phyloP scores from a whole-genome alignment of 2,329 filamentous ascomycete species.

The Aspergillus sp. region DNA sequence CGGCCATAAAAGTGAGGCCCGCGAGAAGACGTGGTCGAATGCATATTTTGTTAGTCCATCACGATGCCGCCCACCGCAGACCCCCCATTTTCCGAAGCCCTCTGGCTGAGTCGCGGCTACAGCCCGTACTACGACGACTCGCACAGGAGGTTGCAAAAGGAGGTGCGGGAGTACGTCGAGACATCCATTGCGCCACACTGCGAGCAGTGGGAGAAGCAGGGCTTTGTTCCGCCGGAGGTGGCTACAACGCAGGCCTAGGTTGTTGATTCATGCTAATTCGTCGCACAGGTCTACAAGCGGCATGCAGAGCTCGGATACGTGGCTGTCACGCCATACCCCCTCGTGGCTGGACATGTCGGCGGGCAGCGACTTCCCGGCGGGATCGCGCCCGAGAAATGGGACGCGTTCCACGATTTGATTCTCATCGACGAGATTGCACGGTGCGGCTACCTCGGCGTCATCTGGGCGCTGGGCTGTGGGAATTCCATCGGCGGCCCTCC shows the following conservation, averaged over 20 bases:
- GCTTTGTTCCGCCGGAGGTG: constrained; percentile 32
- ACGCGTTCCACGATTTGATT: constrained; percentile 45
- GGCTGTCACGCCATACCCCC: constrained; percentile 25
- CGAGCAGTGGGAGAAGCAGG: constrained; percentile 33
- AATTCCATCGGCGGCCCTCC: constrained; percentile 40
- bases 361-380: constrained; percentile 32
- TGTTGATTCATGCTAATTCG: not conserved
- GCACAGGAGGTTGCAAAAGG: constrained; percentile 28
- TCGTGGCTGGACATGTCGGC: constrained; percentile 23
- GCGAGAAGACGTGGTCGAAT: too few species aligned
- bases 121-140: constrained; percentile 32
- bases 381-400: constrained; percentile 38
- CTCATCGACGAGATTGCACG: constrained; percentile 45
- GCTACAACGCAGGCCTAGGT: not conserved
- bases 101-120: constrained; percentile 28
- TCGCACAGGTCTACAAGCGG: constrained; percentile 20
- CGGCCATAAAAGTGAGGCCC: too few species aligned
- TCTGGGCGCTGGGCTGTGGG: constrained; percentile 38
- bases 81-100: constrained; percentile 30
- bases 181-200: constrained; percentile 30
- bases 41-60: too few species aligned
- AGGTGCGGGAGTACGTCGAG: constrained; percentile 33
- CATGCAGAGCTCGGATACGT: constrained; percentile 30
- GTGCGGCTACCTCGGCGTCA: constrained; percentile 37
- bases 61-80: too few species aligned